Conservation (phyloP, 208 protist species). For the Jaenimonas drosophilae region DNA sequence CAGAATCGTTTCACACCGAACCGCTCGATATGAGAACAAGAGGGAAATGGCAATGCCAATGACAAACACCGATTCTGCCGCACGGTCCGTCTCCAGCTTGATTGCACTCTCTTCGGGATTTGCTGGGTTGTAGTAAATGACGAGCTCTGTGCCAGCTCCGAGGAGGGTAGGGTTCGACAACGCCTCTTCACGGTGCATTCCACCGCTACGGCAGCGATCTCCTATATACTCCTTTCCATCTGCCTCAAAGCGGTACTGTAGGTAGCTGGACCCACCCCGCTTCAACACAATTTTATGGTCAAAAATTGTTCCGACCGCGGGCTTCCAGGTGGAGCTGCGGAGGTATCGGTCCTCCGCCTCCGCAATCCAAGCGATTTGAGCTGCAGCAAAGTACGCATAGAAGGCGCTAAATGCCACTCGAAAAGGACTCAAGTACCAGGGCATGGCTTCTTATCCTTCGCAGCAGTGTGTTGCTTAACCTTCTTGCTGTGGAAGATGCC, state of each 20-base stretch:
- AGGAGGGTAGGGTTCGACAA: conserved; percentile 69
- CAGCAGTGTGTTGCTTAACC: not conserved
- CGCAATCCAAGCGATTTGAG: conserved; percentile 55
- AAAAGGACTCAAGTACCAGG: conserved; percentile 82
- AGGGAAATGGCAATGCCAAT: conserved; percentile 49
- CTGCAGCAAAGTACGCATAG: conserved; percentile 64
- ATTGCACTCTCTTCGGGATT: conserved; percentile 77
- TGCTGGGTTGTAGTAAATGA: conserved; percentile 84
- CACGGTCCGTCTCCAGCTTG: conserved; percentile 73
- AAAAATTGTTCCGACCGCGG: conserved; percentile 76
- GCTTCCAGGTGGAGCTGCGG: conserved; percentile 75
- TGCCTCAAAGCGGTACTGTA: conserved; percentile 77
- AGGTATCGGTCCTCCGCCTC: conserved; percentile 79
- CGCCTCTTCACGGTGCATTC: conserved; percentile 80
- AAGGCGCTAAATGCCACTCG: conserved; percentile 55
- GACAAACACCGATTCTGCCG: conserved; percentile 60
- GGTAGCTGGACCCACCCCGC: conserved; percentile 65
- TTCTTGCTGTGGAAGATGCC: too few relatives aligned
- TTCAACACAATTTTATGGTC: conserved; percentile 86
- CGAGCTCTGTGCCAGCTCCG: conserved; percentile 76
- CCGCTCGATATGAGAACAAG: conserved; percentile 68
- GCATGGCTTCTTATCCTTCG: conserved; percentile 20
- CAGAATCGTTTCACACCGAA: conserved; percentile 89
- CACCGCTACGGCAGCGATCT: conserved; percentile 77
- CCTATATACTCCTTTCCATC: conserved; percentile 65